These are phyloP conservation scores for Kazachstania kunashirensis DNA, from an alignment of 805 yeast genomes.

Conservation along the genomic window DNA sequence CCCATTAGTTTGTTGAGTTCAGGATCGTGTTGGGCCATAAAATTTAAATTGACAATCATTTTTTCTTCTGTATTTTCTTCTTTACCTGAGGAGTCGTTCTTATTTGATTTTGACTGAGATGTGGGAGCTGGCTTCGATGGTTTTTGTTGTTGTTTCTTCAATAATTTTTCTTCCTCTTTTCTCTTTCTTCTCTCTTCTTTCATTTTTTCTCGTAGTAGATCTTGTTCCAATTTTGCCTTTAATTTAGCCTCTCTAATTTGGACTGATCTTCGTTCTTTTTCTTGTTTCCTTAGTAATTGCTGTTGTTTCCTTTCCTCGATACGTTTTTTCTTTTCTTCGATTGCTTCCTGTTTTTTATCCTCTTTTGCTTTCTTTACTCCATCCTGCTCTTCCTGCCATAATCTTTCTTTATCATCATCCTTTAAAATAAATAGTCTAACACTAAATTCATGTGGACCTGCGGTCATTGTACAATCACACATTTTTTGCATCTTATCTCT, in stretches of 20 bases:
- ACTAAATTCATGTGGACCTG: slow-evolving; percentile 81
- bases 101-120: not conserved
- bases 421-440: slow-evolving; percentile 73
- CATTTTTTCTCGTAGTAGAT: slow-evolving; percentile 10
- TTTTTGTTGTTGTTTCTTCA: slow-evolving; percentile 7
- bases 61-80: too few species aligned
- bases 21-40: slow-evolving; percentile 67
- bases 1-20: slow-evolving; percentile 67
- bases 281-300: slow-evolving; percentile 18
- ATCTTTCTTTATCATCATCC: slow-evolving; percentile 58
- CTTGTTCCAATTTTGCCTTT: slow-evolving; percentile 17
- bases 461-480: slow-evolving; percentile 58
- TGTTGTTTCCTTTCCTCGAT: slow-evolving; percentile 22
- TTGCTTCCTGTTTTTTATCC: slow-evolving; percentile 29
- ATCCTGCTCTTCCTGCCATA: slow-evolving; percentile 35
- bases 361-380: slow-evolving; percentile 29
- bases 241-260: slow-evolving; percentile 17
- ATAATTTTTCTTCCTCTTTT: slow-evolving; percentile 14
- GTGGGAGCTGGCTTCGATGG: not conserved
- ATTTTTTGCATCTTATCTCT: slow-evolving; percentile 84
- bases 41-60: slow-evolving; percentile 77
- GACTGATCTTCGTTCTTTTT: slow-evolving; percentile 14
- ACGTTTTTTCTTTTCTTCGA: slow-evolving; percentile 24
- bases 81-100: too few species aligned
- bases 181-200: slow-evolving; percentile 17